phyloP scores from a whole-genome alignment of 2,329 filamentous ascomycete genomes.

The Trichoderma arundinaceum region DNA sequence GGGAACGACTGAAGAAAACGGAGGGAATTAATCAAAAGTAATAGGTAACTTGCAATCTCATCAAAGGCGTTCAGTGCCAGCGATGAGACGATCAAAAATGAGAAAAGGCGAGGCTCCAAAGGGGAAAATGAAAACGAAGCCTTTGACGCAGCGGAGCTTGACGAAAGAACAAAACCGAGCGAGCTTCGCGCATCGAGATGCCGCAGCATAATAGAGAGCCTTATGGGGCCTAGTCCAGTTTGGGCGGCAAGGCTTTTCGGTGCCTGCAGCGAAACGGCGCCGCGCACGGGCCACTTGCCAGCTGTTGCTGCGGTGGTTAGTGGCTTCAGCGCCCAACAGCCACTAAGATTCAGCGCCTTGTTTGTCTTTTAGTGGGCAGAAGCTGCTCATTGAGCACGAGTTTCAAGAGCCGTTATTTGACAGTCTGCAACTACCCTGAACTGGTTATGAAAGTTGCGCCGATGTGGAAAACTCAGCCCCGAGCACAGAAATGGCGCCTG shows the following conservation, averaged over 20 bases:
- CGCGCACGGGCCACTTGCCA: constrained; percentile 24
- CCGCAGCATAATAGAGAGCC: constrained; percentile 20
- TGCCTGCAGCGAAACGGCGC: constrained; percentile 14
- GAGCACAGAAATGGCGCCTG: too few species aligned
- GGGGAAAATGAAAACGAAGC: constrained; percentile 12
- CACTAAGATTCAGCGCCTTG: constrained; percentile 3
- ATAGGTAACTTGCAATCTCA: not conserved
- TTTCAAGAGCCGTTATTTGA: not conserved
- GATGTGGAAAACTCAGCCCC: too few species aligned
- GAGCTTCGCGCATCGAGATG: constrained; percentile 27
- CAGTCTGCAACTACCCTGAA: constrained; percentile 7
- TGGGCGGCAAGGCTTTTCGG: constrained; percentile 22
- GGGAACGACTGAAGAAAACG: constrained; percentile 6
- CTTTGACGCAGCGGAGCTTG: constrained; percentile 19
- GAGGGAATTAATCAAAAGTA: not conserved
- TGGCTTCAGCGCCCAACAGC: constrained; percentile 4
- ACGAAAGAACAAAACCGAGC: not conserved
- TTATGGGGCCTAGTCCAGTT: constrained; percentile 19
- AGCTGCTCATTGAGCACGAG: not conserved
- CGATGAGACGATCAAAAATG: constrained; percentile 2
- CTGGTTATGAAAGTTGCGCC: too few species aligned
- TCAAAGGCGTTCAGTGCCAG: not conserved
- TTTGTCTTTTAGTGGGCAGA: not conserved
- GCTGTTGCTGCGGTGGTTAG: constrained; percentile 14
- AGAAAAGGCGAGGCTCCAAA: constrained; percentile 1